Evolutionary conservation across 805 yeast species (phyloP), one percentile per base, ranked within the genome.

Genomic region (Metschnikowia similis): DNA sequence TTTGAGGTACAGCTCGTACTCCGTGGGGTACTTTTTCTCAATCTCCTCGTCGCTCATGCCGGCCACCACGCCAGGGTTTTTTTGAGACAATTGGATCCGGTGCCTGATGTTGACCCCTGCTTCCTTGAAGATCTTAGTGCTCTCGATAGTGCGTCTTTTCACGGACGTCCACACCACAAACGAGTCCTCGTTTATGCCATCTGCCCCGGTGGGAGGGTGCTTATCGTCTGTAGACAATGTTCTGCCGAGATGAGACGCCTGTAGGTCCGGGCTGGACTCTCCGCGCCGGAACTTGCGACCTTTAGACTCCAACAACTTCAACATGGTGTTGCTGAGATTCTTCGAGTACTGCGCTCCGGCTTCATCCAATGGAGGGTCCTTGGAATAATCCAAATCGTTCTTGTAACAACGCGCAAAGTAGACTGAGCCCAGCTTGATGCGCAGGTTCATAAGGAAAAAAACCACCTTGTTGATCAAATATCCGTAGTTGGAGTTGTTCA

Each of bases 161-260:
- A 92, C 89, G 0, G 98, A 95, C 1, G 97, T 90, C 96, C 98
- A 92, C n/a, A 94, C 91, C 3, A 84, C 83, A 59, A 91, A 75
- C 5, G 85, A 79, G 54, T 82, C 79, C 35, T 77, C 82, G 55
- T 75, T 78, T 8, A 76, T 71, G 6, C 85, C 86, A 64, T 83
- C 87, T 7, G 80, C 75, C 2, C 77, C 77, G 1, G 75, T 73
- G 7, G 78, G 69, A 11, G 76, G 74, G 48, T 70, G 76, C 53
- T 69, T 70, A 39, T 69, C 70, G 44, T 71, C 74, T 7, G 65
- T 61, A 2, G 76, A 70, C 8, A 59, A 53, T 11, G 61, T 50
- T 28, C 58, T 43, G 30, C 48, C 46, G 41, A 49, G 50, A 34
- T 37, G 28, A 4, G 47, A 21, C 2, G 54, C 27, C 39, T 27